Evolutionary conservation across 2,329 filamentous ascomycete genomes (phyloP).

Genomic region (Penicillium sp.): DNA sequence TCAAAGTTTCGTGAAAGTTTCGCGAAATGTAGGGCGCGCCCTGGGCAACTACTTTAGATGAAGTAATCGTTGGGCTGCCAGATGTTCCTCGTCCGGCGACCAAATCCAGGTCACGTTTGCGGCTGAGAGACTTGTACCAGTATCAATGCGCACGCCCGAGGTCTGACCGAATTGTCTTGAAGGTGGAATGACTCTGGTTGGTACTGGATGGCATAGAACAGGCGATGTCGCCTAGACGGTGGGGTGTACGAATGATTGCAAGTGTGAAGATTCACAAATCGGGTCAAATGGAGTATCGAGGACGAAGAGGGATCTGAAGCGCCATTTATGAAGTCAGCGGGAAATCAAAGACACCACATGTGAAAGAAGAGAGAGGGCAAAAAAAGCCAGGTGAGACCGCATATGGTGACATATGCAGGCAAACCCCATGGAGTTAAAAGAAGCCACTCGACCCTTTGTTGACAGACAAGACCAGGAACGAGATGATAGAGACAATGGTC

Average conservation of each 20-base stretch:
- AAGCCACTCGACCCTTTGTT: slow-evolving; percentile 16
- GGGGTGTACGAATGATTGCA: background rate
- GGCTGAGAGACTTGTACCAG: slow-evolving; percentile 4
- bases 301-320: slow-evolving; percentile 11
- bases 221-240: background rate
- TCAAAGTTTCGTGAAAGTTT: background rate
- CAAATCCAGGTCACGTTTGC: background rate
- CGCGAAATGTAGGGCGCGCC: background rate
- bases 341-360: slow-evolving; percentile 3
- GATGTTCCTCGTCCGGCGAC: background rate
- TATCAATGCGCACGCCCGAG: slow-evolving; percentile 3
- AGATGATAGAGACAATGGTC: slow-evolving; percentile 15
- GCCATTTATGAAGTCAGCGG: slow-evolving; percentile 13
- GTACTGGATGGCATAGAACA: background rate
- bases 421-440: slow-evolving; percentile 12
- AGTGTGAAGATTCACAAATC: background rate
- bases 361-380: slow-evolving; percentile 6
- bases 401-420: slow-evolving; percentile 23
- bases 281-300: slow-evolving; percentile 6
- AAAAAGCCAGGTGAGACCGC: slow-evolving; percentile 20
- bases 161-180: slow-evolving; percentile 1
- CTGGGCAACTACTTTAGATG: background rate
- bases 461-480: slow-evolving; percentile 14
- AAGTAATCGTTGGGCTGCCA: background rate
- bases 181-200: background rate